Conservation (phyloP, 371 early-diverging fungal genomes). For the Zychaea mexicana region DNA sequence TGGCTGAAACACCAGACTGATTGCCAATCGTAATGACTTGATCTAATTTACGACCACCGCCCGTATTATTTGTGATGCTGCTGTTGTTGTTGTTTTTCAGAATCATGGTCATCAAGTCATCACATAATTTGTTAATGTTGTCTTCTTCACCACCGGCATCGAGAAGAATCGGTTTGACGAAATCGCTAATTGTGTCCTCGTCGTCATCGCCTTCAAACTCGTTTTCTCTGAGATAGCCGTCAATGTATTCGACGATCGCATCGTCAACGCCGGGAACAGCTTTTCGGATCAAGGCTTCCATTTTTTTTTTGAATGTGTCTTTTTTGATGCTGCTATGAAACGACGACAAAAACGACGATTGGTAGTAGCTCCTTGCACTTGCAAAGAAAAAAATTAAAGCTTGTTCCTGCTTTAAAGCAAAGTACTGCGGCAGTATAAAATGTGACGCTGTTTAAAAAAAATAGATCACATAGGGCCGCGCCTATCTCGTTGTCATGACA, state of each 20-base stretch:
- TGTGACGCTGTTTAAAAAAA: no score
- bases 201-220: conserved; percentile 61
- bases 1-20: conserved; percentile 59
- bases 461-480: no score
- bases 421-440: no score
- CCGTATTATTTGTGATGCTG: background rate
- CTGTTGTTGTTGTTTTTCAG: conserved; percentile 26
- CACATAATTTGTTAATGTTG: conserved; percentile 67
- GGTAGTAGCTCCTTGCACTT: no score
- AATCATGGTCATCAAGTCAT: conserved; percentile 58
- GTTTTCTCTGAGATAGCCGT: conserved; percentile 83
- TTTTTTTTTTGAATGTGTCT: background rate
- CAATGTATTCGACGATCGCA: conserved; percentile 78
- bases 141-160: conserved; percentile 74
- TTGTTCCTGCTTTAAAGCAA: no score
- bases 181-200: conserved; percentile 78
- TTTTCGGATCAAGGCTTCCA: conserved; percentile 50
- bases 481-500: no score
- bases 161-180: conserved; percentile 83
- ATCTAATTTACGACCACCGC: conserved; percentile 45
- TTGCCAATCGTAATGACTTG: conserved; percentile 61
- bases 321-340: background rate
- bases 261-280: conserved; percentile 77
- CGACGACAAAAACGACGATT: no score
- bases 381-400: no score